Evolutionary conservation across 1,284 basidiomycete species (phyloP), one percentile per base, ranked within the genome.

Genomic region (Cryptococcus sp.): DNA sequence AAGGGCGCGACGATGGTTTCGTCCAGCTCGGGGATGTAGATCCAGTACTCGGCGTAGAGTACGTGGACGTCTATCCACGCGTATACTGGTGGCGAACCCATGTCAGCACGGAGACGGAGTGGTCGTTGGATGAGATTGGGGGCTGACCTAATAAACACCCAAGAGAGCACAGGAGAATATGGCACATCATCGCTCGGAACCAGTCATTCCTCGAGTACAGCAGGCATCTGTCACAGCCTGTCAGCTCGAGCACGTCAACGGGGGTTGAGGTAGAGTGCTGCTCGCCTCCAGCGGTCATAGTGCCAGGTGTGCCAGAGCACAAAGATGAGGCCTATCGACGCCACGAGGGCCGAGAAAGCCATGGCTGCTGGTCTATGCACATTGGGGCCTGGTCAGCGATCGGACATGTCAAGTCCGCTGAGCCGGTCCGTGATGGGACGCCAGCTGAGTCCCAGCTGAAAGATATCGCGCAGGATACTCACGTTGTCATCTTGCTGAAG

Each of bases 261-360:
- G 33, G 33, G 15, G 36, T 35, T 12, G 33, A 38, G 38, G 59
- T 4, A 33, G 28, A 4, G 9, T 33, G 28, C 28, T 5, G 28
- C 64, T 55, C 55, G 65, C 66, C 61, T 50, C 58, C 63, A 69
- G 23, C 56, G 49, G 53, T 71, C 69, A 36, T 65, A 71, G 40
- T 68, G 67, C 64, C 66, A 71, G 23, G 63, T 66, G 54, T 71
- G 69, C 69, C 69, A 71, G 21, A 69, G 15, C 44, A 65, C 47
- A 50, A 71, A 71, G 9, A 69, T 11, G 5, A 64, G 35, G 16
- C 63, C 65, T 3, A 60, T 58, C 16, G 50, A 33, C 15, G 63
- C 51, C n/a, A 57, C 53, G 4, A 66, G 50, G 48, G 55, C 56
- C 23, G 61, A 60, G 49, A 64, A 63, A n/a, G 53, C 33, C 57